Evolutionary conservation across 2,329 filamentous ascomycete genomes (phyloP).

Genomic region (Pezicula radicicola): DNA sequence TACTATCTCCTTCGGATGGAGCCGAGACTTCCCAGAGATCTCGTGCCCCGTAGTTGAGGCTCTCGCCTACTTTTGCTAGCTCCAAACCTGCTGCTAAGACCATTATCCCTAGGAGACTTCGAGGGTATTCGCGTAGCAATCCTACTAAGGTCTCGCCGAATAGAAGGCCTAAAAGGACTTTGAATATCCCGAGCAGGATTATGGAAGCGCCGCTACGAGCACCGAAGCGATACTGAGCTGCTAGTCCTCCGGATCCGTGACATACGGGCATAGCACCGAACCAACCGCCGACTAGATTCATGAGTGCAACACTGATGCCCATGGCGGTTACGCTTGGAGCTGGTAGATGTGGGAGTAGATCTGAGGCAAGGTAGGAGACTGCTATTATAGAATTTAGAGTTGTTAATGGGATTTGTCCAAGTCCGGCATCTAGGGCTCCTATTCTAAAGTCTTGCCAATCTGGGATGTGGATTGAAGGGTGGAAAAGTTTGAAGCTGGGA

Average conservation of each 20-base stretch:
- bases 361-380: conserved; percentile 72
- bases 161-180: conserved; percentile 71
- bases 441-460: conserved; percentile 39
- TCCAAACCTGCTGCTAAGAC: conserved; percentile 88
- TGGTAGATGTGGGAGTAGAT: conserved; percentile 69
- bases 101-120: conserved; percentile 77
- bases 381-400: conserved; percentile 92
- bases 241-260: conserved; percentile 87
- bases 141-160: conserved; percentile 72
- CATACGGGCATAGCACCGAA: conserved; percentile 95
- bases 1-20: conserved; percentile 26
- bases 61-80: conserved; percentile 80
- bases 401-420: conserved; percentile 87
- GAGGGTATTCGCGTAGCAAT: conserved; percentile 71
- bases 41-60: conserved; percentile 68
- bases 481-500: conserved; percentile 58
- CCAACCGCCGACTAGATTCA: conserved; percentile 86
- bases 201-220: conserved; percentile 84
- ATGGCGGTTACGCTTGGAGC: conserved; percentile 72
- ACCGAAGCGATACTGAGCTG: conserved; percentile 88
- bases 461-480: conserved; percentile 49
- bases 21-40: conserved; percentile 57
- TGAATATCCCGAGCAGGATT: conserved; percentile 73
- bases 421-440: conserved; percentile 50
- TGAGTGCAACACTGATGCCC: conserved; percentile 75